Evolutionary conservation across 805 yeast genomes (phyloP).

Genomic region (Saccharomycopsis fodiens): DNA sequence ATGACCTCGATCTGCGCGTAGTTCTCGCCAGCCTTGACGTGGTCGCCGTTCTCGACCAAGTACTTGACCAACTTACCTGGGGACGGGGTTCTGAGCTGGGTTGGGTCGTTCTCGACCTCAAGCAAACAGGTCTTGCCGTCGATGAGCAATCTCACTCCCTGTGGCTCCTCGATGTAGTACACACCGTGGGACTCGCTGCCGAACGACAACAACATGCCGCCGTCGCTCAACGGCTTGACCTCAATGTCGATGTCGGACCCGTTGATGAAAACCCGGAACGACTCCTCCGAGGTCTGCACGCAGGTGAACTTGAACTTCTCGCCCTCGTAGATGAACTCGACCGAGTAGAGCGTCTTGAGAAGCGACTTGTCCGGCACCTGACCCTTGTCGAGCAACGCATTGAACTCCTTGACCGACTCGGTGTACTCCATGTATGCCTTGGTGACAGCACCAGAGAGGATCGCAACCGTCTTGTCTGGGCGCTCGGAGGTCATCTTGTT

Average conservation of each 20-base stretch:
- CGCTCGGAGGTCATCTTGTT: constrained; percentile 94
- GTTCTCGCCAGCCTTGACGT: constrained; percentile 82
- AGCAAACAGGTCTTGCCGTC: constrained; percentile 91
- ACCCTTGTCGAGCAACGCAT: constrained; percentile 81
- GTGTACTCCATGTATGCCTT: constrained; percentile 80
- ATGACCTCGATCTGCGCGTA: constrained; percentile 98
- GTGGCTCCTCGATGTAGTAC: constrained; percentile 96
- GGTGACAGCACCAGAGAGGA: constrained; percentile 96
- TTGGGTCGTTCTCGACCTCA: constrained; percentile 96
- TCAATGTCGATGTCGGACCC: constrained; percentile 88
- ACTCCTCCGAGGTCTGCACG: constrained; percentile 81
- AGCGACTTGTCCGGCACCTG: constrained; percentile 83
- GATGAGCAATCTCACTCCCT: constrained; percentile 89
- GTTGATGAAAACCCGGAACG: constrained; percentile 83
- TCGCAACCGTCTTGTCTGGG: constrained; percentile 87
- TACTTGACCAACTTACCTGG: constrained; percentile 96
- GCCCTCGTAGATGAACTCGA: constrained; percentile 94
- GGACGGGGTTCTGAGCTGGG: constrained; percentile 96
- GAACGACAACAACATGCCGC: constrained; percentile 80
- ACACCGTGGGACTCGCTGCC: constrained; percentile 93
- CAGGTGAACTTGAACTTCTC: constrained; percentile 90
- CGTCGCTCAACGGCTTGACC: constrained; percentile 85
- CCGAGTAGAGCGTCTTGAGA: constrained; percentile 81
- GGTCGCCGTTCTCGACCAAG: constrained; percentile 93
- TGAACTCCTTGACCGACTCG: constrained; percentile 61